Conservation (phyloP, 345 rosid species). For the Brassica nigra region DNA sequence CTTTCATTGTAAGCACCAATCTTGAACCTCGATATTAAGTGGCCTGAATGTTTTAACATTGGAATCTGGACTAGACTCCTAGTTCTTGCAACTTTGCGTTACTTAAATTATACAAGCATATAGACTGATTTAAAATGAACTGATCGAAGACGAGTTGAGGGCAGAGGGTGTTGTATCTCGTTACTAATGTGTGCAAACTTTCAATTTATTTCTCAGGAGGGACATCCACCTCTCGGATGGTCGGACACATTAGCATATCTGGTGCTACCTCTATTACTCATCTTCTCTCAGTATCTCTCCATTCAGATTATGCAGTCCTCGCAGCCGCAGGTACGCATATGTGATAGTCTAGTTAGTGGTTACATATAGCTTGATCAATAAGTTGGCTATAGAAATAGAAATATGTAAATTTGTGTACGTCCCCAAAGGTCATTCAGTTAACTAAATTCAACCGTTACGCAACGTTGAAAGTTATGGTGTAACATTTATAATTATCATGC, state of each 20-base stretch:
- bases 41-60: neutral
- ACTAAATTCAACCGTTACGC: neutral
- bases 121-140: neutral
- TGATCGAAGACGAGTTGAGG: neutral
- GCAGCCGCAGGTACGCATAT: slow-evolving; percentile 69
- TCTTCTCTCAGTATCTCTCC: slow-evolving; percentile 77
- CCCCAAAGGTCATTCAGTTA: neutral
- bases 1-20: slow-evolving; percentile 65
- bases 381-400: neutral
- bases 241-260: slow-evolving; percentile 85
- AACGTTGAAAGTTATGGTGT: neutral
- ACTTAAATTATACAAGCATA: neutral
- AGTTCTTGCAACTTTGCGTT: neutral
- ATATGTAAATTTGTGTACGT: neutral
- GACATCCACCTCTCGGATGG: slow-evolving; percentile 99
- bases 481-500: neutral
- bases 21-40: slow-evolving; percentile 5
- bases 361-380: neutral
- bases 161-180: neutral
- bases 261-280: slow-evolving; percentile 73
- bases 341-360: neutral
- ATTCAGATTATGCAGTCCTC: slow-evolving; percentile 88
- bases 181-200: slow-evolving; percentile 12
- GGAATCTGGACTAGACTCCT: neutral
- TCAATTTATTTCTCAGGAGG: slow-evolving; percentile 58